Percentiles rank a stretch among this genome's conserved stretches.
These are phyloP conservation scores for Aureobasidium mangrovei DNA, from an alignment of 2,329 filamentous ascomycete species.

Conservation along the genomic window DNA sequence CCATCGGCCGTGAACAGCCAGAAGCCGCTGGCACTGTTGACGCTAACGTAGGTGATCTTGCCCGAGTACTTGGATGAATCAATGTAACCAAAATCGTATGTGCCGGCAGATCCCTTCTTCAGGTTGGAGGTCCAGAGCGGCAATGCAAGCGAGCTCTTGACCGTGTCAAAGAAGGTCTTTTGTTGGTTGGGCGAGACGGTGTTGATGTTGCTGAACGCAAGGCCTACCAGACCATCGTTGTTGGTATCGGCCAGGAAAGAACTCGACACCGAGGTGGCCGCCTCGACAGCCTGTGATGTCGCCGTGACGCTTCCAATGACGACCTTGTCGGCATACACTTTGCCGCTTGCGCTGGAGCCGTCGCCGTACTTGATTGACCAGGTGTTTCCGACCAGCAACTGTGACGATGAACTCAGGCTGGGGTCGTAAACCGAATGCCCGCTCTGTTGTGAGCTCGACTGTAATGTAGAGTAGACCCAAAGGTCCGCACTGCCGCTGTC, in stretches of 20 bases:
- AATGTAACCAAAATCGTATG: slow-evolving; percentile 52
- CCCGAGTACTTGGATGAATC: slow-evolving; percentile 52
- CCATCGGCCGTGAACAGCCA: slow-evolving; percentile 53
- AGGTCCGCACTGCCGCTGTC: slow-evolving; percentile 63
- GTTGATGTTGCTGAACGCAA: slow-evolving; percentile 53
- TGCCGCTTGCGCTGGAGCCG: slow-evolving; percentile 52
- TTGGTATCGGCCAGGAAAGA: slow-evolving; percentile 43
- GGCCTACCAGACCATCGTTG: slow-evolving; percentile 52
- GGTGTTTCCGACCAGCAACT: slow-evolving; percentile 38
- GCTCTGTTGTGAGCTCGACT: slow-evolving; percentile 39
- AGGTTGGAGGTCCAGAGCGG: slow-evolving; percentile 51
- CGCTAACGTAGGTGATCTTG: slow-evolving; percentile 45
- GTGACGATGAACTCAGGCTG: slow-evolving; percentile 34
- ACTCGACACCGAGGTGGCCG: slow-evolving; percentile 50
- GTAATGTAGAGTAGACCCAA: slow-evolving; percentile 58
- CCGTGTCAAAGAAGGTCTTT: slow-evolving; percentile 53
- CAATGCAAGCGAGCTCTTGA: slow-evolving; percentile 41
- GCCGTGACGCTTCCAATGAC: slow-evolving; percentile 52
- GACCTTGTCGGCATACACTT: slow-evolving; percentile 59
- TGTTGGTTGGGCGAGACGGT: slow-evolving; percentile 43
- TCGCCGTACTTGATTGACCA: slow-evolving; percentile 61
- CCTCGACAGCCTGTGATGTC: slow-evolving; percentile 55
- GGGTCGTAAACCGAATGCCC: slow-evolving; percentile 54
- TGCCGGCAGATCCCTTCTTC: slow-evolving; percentile 44
- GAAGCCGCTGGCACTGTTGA: slow-evolving; percentile 51